Conservation (phyloP, 1,284 basidiomycete genomes). For the Moesziomyces globuligerus region DNA sequence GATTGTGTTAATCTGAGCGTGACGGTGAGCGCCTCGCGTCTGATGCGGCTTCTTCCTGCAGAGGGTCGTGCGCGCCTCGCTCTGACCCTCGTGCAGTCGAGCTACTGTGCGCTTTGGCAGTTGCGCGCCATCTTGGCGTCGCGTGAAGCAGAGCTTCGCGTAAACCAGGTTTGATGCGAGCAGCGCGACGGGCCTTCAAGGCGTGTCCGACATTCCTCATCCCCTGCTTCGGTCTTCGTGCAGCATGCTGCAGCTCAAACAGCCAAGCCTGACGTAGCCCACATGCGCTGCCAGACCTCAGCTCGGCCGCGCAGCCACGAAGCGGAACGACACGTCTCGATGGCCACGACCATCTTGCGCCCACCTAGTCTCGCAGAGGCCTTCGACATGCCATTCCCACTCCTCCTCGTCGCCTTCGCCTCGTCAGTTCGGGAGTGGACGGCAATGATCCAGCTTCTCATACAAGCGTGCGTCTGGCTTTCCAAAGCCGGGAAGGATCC, state of each 20-base stretch:
- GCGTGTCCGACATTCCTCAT: neutral
- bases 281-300: too few relatives aligned
- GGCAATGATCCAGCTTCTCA: too few relatives aligned
- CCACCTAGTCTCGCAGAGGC: too few relatives aligned
- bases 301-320: too few relatives aligned
- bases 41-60: constrained; percentile 3
- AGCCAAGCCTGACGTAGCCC: neutral
- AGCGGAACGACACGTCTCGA: neutral
- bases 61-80: too few relatives aligned
- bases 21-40: constrained; percentile 13
- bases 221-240: neutral
- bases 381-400: too few relatives aligned
- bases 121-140: neutral
- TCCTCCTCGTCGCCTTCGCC: neutral
- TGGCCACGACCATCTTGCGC: neutral
- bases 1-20: constrained; percentile 10
- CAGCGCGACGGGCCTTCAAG: neutral
- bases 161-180: neutral
- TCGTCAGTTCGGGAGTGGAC: too few relatives aligned
- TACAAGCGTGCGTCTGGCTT: too few relatives aligned
- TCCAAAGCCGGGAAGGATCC: too few relatives aligned
- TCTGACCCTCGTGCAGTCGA: neutral
- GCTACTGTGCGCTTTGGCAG: too few relatives aligned
- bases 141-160: neutral
- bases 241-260: neutral